Conservation (phyloP, 1,284 basidiomycete genomes). For the Papiliotrema flavescens region DNA sequence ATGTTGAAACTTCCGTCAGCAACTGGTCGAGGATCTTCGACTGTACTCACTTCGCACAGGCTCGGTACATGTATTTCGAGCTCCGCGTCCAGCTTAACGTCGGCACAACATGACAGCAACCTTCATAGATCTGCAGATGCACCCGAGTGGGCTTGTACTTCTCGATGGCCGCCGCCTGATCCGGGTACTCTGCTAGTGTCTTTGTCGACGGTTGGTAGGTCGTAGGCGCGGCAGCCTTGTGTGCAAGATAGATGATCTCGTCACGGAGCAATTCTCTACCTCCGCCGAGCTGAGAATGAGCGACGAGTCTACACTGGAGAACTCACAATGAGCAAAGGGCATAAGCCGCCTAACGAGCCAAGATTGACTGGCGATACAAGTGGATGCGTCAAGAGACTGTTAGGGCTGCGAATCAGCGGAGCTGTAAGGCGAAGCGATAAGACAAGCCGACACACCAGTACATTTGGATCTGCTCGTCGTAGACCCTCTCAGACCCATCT, state of each 20-base stretch:
- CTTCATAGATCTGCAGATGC: conserved; percentile 51
- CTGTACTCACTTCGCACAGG: conserved; percentile 42
- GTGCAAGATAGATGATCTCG: conserved; percentile 52
- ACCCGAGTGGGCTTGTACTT: conserved; percentile 53
- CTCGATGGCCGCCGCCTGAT: conserved; percentile 40
- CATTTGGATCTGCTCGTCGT: conserved; percentile 53
- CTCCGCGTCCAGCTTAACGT: conserved; percentile 47
- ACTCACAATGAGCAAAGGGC: conserved; percentile 52
- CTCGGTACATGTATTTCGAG: conserved; percentile 47
- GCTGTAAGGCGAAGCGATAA: not conserved
- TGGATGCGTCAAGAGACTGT: conserved; percentile 52
- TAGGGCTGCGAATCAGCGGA: conserved; percentile 35
- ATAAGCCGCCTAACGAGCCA: conserved; percentile 54
- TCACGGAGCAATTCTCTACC: conserved; percentile 48
- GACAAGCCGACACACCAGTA: conserved; percentile 42
- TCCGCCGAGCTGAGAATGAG: conserved; percentile 42
- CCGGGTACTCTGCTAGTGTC: conserved; percentile 47
- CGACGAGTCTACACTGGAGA: not conserved
- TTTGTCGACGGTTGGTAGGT: conserved; percentile 45
- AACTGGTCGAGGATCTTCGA: no score
- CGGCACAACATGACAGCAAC: conserved; percentile 48
- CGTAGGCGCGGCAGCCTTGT: conserved; percentile 51
- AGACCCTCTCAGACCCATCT: conserved; percentile 27
- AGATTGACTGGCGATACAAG: conserved; percentile 53
- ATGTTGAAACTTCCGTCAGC: conserved; percentile 39